phyloP scores from a whole-genome alignment of 805 yeast genomes.

The Lachancea cidri region DNA sequence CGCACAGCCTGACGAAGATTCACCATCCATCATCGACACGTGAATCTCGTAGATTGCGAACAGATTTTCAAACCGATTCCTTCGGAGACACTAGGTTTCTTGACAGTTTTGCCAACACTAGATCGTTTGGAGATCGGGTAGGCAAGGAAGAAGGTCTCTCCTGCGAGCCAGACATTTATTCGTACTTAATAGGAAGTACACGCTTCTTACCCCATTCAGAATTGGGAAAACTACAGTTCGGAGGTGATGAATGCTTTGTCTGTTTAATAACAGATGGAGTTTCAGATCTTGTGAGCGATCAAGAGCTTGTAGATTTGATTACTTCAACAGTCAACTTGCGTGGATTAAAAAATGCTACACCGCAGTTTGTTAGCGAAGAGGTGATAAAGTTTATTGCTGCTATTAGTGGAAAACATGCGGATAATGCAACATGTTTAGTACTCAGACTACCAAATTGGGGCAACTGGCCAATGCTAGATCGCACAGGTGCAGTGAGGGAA shows the following conservation, averaged over 20 bases:
- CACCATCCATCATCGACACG: slow-evolving; percentile 86
- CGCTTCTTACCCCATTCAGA: slow-evolving; percentile 36
- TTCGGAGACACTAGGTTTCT: slow-evolving; percentile 86
- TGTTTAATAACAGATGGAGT: slow-evolving; percentile 85
- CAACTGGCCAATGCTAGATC: slow-evolving; percentile 76
- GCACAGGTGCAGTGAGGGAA: slow-evolving; percentile 80
- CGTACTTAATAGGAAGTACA: slow-evolving; percentile 62
- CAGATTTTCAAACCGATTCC: slow-evolving; percentile 71
- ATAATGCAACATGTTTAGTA: slow-evolving; percentile 90
- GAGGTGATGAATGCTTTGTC: slow-evolving; percentile 86
- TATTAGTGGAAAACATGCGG: slow-evolving; percentile 71
- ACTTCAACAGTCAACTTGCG: slow-evolving; percentile 55
- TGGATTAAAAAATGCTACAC: slow-evolving; percentile 70
- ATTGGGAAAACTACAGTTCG: slow-evolving; percentile 40
- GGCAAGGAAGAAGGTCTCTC: slow-evolving; percentile 82
- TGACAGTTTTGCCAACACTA: slow-evolving; percentile 79
- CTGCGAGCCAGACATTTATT: slow-evolving; percentile 85
- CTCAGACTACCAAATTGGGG: slow-evolving; percentile 89
- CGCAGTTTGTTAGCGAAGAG: slow-evolving; percentile 82
- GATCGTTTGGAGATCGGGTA: slow-evolving; percentile 84
- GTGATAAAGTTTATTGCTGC: slow-evolving; percentile 78
- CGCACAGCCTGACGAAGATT: slow-evolving; percentile 68
- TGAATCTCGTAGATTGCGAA: slow-evolving; percentile 68
- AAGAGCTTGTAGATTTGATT: slow-evolving; percentile 83
- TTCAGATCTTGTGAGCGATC: slow-evolving; percentile 74